Conservation (phyloP, 2,329 filamentous ascomycete genomes). For the Neonectria neomacrospora region DNA sequence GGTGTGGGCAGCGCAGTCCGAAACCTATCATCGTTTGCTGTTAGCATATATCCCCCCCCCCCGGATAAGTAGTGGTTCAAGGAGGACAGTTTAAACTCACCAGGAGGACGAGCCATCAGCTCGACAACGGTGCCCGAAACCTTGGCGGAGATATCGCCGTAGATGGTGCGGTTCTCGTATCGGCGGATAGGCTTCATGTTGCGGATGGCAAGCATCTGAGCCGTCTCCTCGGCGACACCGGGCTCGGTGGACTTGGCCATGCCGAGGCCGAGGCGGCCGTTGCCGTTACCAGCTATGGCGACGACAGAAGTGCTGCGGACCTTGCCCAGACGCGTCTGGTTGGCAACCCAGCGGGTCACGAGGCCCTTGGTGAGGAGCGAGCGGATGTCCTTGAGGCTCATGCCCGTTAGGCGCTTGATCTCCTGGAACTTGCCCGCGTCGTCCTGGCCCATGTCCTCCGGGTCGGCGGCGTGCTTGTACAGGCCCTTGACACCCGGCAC, state of each 20-base stretch:
- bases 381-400: slow-evolving; percentile 63
- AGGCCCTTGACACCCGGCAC: slow-evolving; percentile 63
- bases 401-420: slow-evolving; percentile 65
- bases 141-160: slow-evolving; percentile 84
- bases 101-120: slow-evolving; percentile 85
- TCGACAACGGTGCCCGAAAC: slow-evolving; percentile 88
- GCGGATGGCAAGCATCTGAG: slow-evolving; percentile 82
- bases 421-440: slow-evolving; percentile 62
- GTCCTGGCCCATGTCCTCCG: slow-evolving; percentile 62
- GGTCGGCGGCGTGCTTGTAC: slow-evolving; percentile 61
- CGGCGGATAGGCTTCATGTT: slow-evolving; percentile 93
- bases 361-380: slow-evolving; percentile 75
- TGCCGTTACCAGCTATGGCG: slow-evolving; percentile 85
- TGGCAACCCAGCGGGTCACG: slow-evolving; percentile 79
- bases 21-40: slow-evolving; percentile 72
- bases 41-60: slow-evolving; percentile 12
- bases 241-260: slow-evolving; percentile 87
- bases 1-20: slow-evolving; percentile 88
- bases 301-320: slow-evolving; percentile 80
- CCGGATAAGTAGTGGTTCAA: slow-evolving; percentile 2
- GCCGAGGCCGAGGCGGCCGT: slow-evolving; percentile 88
- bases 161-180: slow-evolving; percentile 94
- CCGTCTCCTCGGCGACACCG: slow-evolving; percentile 74
- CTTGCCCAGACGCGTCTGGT: slow-evolving; percentile 97
- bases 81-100: slow-evolving; percentile 62